Evolutionary conservation across 305 asterid genomes (phyloP).

Genomic region (Ilex paraguariensis): DNA sequence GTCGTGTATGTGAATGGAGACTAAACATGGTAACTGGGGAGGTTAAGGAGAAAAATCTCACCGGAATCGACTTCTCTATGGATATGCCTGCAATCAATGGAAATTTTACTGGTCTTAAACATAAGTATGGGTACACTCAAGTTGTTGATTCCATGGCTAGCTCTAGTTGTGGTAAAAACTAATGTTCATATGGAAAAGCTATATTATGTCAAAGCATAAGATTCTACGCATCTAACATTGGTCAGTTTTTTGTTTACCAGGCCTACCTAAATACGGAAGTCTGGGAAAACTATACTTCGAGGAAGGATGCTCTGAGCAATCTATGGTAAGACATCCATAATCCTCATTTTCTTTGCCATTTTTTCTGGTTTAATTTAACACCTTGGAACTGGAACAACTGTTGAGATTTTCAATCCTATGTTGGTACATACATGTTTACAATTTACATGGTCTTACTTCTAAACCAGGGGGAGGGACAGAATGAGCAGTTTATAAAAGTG

Average conservation of each 20-base stretch:
- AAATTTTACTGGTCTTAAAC: constrained; percentile 1
- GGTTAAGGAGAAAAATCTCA: constrained; percentile 9
- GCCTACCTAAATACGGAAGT: background rate
- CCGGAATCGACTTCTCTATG: constrained; percentile 1
- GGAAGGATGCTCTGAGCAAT: background rate
- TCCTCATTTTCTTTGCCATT: no score
- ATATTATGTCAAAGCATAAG: background rate
- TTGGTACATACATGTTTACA: no score
- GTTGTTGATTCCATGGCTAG: background rate
- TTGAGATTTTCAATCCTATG: no score
- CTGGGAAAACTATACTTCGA: background rate
- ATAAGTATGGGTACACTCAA: background rate
- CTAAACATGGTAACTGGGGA: constrained; percentile 22
- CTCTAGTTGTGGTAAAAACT: background rate
- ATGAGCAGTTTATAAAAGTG: background rate
- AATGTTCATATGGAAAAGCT: background rate
- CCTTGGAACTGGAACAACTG: no score
- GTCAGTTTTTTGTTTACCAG: background rate
- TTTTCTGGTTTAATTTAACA: no score
- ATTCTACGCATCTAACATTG: background rate
- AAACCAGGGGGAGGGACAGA: background rate
- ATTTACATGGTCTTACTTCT: no score
- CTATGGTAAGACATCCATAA: no score
- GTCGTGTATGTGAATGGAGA: constrained; percentile 24
- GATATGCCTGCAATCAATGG: constrained; percentile 10